Evolutionary conservation across 192 early-diverging fungal species (phyloP).

Genomic region (Chytriomyces hyalinus): DNA sequence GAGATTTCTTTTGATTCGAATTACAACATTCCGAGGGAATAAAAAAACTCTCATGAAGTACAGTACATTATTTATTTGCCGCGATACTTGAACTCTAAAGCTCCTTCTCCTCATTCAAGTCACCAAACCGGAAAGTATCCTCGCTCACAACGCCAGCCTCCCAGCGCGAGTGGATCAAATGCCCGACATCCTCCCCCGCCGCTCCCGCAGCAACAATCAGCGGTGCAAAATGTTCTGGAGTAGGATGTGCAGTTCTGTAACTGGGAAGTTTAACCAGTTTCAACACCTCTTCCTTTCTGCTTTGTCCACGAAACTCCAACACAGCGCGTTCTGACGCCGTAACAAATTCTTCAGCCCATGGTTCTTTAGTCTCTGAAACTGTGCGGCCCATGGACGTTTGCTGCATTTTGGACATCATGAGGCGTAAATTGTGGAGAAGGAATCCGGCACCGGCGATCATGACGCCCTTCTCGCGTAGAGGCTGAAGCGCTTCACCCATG

Average conservation of each 20-base stretch:
- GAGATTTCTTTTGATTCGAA: background rate
- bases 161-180: constrained; percentile 14
- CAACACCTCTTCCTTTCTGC: constrained; percentile 14
- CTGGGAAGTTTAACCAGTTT: background rate
- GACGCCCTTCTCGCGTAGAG: constrained; percentile 52
- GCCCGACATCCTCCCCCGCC: constrained; percentile 8
- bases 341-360: constrained; percentile 32
- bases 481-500: constrained; percentile 49
- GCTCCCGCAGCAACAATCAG: constrained; percentile 53
- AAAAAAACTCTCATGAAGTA: too few relatives aligned
- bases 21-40: too few relatives aligned
- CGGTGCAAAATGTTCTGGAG: constrained; percentile 54
- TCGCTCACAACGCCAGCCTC: constrained; percentile 1
- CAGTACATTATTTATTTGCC: background rate
- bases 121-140: constrained; percentile 20
- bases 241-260: constrained; percentile 40
- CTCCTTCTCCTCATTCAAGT: background rate
- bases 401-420: constrained; percentile 7
- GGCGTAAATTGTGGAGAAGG: constrained; percentile 45
- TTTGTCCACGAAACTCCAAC: constrained; percentile 2
- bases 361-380: constrained; percentile 3
- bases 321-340: background rate
- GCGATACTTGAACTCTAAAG: background rate
- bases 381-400: constrained; percentile 3
- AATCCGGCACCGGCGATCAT: constrained; percentile 58